These are phyloP conservation scores for Byssothecium circinans DNA, from an alignment of 2,329 filamentous ascomycete species.

Conservation along the genomic window DNA sequence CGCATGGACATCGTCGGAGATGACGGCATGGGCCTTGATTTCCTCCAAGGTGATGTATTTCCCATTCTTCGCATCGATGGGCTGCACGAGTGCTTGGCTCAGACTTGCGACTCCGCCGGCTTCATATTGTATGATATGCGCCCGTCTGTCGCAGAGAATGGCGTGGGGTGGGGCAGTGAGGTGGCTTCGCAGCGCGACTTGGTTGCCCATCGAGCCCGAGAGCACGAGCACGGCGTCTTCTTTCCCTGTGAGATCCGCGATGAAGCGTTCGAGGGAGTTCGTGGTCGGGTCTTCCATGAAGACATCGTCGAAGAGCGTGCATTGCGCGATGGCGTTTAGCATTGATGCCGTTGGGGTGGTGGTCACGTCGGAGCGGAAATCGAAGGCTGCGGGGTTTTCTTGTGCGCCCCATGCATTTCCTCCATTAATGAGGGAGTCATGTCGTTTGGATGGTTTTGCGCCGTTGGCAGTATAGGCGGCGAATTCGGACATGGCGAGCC, in stretches of 20 bases:
- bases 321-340: conserved; percentile 75
- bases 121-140: conserved; percentile 75
- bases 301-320: conserved; percentile 81
- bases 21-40: conserved; percentile 64
- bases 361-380: conserved; percentile 54
- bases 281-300: conserved; percentile 80
- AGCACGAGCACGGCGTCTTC: conserved; percentile 78
- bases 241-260: conserved; percentile 73
- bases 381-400: conserved; percentile 57
- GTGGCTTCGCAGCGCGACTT: conserved; percentile 77
- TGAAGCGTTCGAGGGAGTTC: conserved; percentile 70
- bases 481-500: conserved; percentile 34
- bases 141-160: conserved; percentile 75
- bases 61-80: conserved; percentile 70
- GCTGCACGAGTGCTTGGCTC: conserved; percentile 69
- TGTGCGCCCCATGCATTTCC: conserved; percentile 41
- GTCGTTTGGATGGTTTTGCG: conserved; percentile 15
- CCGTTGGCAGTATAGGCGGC: conserved; percentile 34
- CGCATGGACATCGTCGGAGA: conserved; percentile 71
- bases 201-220: conserved; percentile 94
- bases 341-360: conserved; percentile 61
- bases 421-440: conserved; percentile 11
- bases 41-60: conserved; percentile 77
- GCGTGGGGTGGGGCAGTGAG: conserved; percentile 77
- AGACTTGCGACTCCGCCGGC: conserved; percentile 70